A percentile compares a stretch with the other conserved stretches of the same genome.
These are phyloP conservation scores for Colletotrichum falcatum DNA, from an alignment of 2,329 filamentous ascomycete species.

Conservation along the genomic window DNA sequence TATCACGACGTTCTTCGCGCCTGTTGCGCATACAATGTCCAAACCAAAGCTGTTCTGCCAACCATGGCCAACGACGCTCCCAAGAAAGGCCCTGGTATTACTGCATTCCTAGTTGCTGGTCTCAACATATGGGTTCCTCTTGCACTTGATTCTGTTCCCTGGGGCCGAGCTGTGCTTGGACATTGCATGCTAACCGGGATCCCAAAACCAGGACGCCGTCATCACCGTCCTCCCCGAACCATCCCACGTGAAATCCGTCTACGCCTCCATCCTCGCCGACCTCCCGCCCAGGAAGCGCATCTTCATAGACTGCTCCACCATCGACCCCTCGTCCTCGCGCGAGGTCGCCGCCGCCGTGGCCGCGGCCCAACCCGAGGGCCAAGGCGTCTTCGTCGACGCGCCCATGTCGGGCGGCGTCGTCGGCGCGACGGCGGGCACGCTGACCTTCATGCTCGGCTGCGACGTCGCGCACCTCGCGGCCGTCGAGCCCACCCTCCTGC, in stretches of 20 bases:
- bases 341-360: slow-evolving; percentile 78
- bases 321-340: slow-evolving; percentile 88
- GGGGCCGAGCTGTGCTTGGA: no score
- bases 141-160: slow-evolving; percentile 61
- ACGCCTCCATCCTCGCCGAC: slow-evolving; percentile 77
- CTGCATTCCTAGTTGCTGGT: slow-evolving; percentile 66
- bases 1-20: slow-evolving; percentile 18
- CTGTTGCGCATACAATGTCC: neutral
- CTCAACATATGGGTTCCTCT: slow-evolving; percentile 55
- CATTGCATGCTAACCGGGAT: slow-evolving; percentile 44
- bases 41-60: slow-evolving; percentile 15
- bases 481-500: slow-evolving; percentile 75
- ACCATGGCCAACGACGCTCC: neutral
- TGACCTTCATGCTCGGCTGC: slow-evolving; percentile 96
- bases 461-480: slow-evolving; percentile 70
- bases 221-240: slow-evolving; percentile 93
- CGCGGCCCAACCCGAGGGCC: slow-evolving; percentile 61
- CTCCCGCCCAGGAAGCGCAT: slow-evolving; percentile 71
- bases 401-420: slow-evolving; percentile 98
- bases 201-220: slow-evolving; percentile 75
- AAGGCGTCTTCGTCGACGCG: slow-evolving; percentile 89
- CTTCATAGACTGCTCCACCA: slow-evolving; percentile 97
- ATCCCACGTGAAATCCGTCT: slow-evolving; percentile 86
- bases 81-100: neutral
- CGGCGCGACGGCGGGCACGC: slow-evolving; percentile 84